A percentile compares a stretch with the other conserved stretches of the same genome.
These are phyloP conservation scores for Coprinopsis cinerea DNA, from an alignment of 768 basidiomycete species.

Conservation along the genomic window DNA sequence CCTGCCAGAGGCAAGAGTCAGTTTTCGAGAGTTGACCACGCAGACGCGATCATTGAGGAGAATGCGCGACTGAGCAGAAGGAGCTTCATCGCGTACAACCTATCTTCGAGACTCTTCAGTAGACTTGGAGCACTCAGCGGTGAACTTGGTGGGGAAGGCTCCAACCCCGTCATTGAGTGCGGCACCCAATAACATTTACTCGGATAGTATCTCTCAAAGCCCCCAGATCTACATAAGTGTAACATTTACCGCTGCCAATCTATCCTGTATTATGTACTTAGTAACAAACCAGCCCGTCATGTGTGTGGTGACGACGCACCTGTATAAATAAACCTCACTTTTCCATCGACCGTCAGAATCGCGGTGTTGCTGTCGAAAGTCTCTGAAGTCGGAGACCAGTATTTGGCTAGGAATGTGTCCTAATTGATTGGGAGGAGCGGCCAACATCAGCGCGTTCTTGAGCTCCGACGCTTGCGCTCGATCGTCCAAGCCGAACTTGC, in stretches of 20 bases:
- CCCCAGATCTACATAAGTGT: no score
- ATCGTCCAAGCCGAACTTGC: not conserved
- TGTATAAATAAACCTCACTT: no score
- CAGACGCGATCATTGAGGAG: conserved; percentile 47
- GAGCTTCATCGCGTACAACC: not conserved
- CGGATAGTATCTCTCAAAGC: no score
- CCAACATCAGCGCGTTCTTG: not conserved
- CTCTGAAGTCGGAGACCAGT: no score
- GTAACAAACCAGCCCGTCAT: no score
- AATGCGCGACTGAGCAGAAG: conserved; percentile 34
- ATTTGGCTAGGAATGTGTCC: not conserved
- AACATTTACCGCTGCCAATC: not conserved
- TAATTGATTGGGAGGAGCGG: not conserved
- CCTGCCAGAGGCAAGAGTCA: conserved; percentile 40
- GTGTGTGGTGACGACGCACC: no score
- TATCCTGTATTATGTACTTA: no score
- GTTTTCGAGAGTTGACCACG: conserved; percentile 52
- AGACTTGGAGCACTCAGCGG: not conserved
- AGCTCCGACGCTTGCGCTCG: not conserved
- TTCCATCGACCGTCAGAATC: no score
- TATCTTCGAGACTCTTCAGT: not conserved
- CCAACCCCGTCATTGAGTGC: not conserved
- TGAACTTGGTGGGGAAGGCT: not conserved
- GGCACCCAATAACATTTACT: not conserved
- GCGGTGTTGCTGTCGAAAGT: no score